These are phyloP conservation scores for Trichomonascus vanleenenianus DNA, from an alignment of 805 yeast species.

Conservation along the genomic window DNA sequence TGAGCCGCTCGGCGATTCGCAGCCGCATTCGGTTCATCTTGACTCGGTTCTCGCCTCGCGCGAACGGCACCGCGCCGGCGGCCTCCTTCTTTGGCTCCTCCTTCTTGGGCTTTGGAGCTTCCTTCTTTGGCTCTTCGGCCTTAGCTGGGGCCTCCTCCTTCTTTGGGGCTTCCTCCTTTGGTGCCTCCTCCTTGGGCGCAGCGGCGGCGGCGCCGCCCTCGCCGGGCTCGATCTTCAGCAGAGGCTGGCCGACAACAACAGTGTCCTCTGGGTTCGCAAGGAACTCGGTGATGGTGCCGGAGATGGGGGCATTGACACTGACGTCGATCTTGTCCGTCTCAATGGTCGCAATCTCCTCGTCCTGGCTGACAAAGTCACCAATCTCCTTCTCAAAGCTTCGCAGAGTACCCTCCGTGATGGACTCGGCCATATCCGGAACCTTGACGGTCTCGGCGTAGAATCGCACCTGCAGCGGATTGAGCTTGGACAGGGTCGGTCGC, in stretches of 20 bases:
- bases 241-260: constrained; percentile 91
- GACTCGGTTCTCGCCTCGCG: constrained; percentile 84
- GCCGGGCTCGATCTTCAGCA: constrained; percentile 77
- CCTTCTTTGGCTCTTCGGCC: constrained; percentile 19
- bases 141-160: constrained; percentile 27
- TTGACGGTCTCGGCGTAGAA: constrained; percentile 45
- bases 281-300: constrained; percentile 83
- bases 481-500: no score
- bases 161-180: constrained; percentile 20
- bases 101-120: constrained; percentile 19
- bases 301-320: constrained; percentile 88
- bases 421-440: constrained; percentile 98
- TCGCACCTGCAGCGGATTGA: no score
- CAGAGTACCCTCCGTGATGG: constrained; percentile 93
- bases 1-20: constrained; percentile 97
- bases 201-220: constrained; percentile 35
- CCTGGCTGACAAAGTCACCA: constrained; percentile 81
- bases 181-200: constrained; percentile 21
- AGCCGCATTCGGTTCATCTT: constrained; percentile 99
- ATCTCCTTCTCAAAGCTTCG: constrained; percentile 51
- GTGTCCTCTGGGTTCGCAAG: constrained; percentile 83
- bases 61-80: constrained; percentile 39
- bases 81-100: constrained; percentile 29
- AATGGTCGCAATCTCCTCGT: constrained; percentile 90
- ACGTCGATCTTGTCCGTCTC: constrained; percentile 98